A percentile compares a stretch with the other conserved stretches of the same genome.
Evolutionary conservation across 139 green algal species (phyloP).

Genomic region (Chlorella sp.): DNA sequence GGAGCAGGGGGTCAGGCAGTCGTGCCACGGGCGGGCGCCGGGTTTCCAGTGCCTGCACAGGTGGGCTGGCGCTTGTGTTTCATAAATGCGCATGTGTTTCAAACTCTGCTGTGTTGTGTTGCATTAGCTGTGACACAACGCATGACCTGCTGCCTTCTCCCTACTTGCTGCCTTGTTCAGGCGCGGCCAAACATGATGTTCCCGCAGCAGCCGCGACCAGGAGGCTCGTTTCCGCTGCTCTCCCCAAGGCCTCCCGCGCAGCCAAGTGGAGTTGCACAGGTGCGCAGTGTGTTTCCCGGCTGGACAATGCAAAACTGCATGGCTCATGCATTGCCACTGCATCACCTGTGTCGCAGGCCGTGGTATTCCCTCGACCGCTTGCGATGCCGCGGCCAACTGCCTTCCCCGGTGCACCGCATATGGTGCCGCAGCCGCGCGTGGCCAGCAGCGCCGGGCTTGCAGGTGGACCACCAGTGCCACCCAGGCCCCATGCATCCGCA

Average conservation of each 20-base stretch:
- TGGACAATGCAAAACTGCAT: too few species aligned
- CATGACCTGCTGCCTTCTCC: background rate
- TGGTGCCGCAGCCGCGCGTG: background rate
- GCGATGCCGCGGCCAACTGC: background rate
- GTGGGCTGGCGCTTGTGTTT: too few species aligned
- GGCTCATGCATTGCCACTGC: too few species aligned
- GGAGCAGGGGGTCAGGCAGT: background rate
- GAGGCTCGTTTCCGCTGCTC: background rate
- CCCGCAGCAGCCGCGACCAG: background rate
- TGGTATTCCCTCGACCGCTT: background rate
- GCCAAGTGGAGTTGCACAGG: too few species aligned
- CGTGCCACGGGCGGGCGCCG: background rate
- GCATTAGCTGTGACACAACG: background rate
- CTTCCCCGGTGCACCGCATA: background rate
- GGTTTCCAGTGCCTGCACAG: constrained; percentile 21
- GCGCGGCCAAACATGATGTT: background rate
- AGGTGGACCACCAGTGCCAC: background rate
- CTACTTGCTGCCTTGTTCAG: background rate
- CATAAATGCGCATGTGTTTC: too few species aligned
- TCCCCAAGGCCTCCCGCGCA: too few species aligned
- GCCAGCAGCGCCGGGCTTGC: background rate
- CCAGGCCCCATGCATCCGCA: background rate
- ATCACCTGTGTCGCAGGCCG: background rate
- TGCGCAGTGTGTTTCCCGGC: too few species aligned
- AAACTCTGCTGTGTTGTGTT: background rate